Conservation (phyloP, 306 rosid species). For the Pyrus bretschneideri region DNA sequence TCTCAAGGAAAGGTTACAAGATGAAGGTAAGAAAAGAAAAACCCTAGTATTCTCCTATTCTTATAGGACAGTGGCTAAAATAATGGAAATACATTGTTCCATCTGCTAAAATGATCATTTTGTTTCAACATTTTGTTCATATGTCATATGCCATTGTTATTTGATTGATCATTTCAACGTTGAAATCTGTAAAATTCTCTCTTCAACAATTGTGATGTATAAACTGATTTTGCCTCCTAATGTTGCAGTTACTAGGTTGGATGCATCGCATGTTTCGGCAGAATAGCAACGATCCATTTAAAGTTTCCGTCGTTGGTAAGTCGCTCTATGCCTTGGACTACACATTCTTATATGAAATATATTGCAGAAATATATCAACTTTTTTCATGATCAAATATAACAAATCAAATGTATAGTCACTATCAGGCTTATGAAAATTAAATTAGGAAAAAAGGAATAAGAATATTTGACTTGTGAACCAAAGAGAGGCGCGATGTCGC, state of each 20-base stretch:
- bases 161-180: too few species aligned
- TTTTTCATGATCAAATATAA: too few species aligned
- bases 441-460: too few species aligned
- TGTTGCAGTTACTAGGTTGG: slow-evolving; percentile 81
- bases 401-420: too few species aligned
- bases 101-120: not conserved
- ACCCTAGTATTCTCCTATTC: not conserved
- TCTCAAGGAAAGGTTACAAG: slow-evolving; percentile 27
- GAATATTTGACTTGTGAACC: too few species aligned
- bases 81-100: too few species aligned
- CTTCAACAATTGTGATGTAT: not conserved
- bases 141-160: not conserved
- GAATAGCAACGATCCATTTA: slow-evolving; percentile 61
- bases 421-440: too few species aligned
- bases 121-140: too few species aligned
- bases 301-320: slow-evolving; percentile 74
- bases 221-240: slow-evolving; percentile 25
- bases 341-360: not conserved
- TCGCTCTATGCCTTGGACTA: not conserved
- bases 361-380: too few species aligned
- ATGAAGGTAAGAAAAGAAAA: slow-evolving; percentile 57
- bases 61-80: not conserved
- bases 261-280: slow-evolving; percentile 95
- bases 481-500: too few species aligned
- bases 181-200: not conserved